Conservation (phyloP, 2,329 filamentous ascomycete genomes). For the Dactylellina sp. region DNA sequence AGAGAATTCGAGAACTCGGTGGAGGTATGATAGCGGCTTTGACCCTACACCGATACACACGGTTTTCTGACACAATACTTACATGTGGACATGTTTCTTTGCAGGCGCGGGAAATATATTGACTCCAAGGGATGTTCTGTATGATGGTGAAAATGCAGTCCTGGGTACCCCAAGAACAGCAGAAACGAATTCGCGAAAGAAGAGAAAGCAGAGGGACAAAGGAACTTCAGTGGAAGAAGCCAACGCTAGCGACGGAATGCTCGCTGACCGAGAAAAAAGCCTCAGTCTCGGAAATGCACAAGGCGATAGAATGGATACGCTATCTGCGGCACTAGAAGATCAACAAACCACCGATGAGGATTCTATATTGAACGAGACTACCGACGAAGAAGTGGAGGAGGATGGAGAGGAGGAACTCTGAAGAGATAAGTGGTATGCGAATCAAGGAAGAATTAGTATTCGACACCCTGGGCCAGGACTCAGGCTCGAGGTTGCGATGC, state of each 20-base stretch:
- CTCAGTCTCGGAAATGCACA: neutral
- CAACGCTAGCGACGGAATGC: slow-evolving; percentile 2
- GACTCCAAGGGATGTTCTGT: neutral
- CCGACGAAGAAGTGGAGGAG: slow-evolving; percentile 12
- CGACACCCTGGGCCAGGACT: neutral
- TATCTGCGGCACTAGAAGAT: slow-evolving; percentile 33
- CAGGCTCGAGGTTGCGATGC: too few relatives aligned
- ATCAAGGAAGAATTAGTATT: neutral
- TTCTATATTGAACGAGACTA: slow-evolving; percentile 17
- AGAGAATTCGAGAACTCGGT: slow-evolving; percentile 43
- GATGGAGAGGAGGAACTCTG: slow-evolving; percentile 43
- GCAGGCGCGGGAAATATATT: neutral
- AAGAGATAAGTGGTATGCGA: neutral
- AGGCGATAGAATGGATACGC: neutral
- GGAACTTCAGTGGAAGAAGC: neutral
- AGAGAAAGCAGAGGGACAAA: slow-evolving; percentile 40
- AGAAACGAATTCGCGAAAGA: slow-evolving; percentile 21
- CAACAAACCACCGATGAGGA: slow-evolving; percentile 45
- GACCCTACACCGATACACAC: neutral
- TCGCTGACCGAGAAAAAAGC: slow-evolving; percentile 10
- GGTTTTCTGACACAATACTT: neutral
- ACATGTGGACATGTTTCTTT: neutral
- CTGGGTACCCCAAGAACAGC: neutral
- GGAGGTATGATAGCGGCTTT: slow-evolving; percentile 11
- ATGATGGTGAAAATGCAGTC: neutral